A percentile compares a stretch with the other conserved stretches of the same genome.
Conservation (phyloP, 2,329 filamentous ascomycete genomes). For the Drechslerella stenobrocha region DNA sequence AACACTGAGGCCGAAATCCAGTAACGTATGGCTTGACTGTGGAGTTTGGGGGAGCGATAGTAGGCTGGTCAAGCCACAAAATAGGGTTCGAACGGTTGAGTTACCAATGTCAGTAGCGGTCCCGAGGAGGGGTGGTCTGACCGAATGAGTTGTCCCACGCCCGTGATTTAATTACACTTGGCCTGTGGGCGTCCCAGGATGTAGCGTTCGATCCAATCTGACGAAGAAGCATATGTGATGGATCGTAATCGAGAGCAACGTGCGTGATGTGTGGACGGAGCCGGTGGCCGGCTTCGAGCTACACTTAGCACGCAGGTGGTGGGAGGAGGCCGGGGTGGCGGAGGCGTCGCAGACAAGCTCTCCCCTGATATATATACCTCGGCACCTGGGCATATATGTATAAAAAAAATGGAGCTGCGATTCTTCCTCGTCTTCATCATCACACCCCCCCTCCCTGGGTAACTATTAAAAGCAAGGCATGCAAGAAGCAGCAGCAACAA, state of each 20-base stretch:
- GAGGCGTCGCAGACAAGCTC: slow-evolving; percentile 34
- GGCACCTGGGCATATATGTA: too few relatives aligned
- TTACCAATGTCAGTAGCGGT: slow-evolving; percentile 31
- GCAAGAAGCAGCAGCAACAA: slow-evolving; percentile 9
- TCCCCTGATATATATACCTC: slow-evolving; percentile 46
- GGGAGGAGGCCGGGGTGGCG: slow-evolving; percentile 15
- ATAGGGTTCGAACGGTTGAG: slow-evolving; percentile 40
- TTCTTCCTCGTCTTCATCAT: slow-evolving; percentile 14
- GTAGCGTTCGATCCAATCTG: slow-evolving; percentile 21
- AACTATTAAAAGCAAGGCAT: slow-evolving; percentile 42
- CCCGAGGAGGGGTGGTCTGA: slow-evolving; percentile 48
- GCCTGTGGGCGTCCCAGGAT: slow-evolving; percentile 37
- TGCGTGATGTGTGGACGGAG: slow-evolving; percentile 2
- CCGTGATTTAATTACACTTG: slow-evolving; percentile 37
- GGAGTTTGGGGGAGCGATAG: slow-evolving; percentile 31
- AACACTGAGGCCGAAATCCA: slow-evolving; percentile 30
- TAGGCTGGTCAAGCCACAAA: slow-evolving; percentile 46
- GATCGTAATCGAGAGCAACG: background rate
- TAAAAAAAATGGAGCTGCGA: too few relatives aligned
- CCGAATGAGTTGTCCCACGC: slow-evolving; percentile 47
- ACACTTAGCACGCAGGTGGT: slow-evolving; percentile 37
- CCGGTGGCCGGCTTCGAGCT: slow-evolving; percentile 10
- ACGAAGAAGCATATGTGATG: slow-evolving; percentile 1
- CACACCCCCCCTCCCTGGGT: slow-evolving; percentile 26
- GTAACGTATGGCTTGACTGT: slow-evolving; percentile 35